Base-by-base conservation (phyloP, 2,329 filamentous ascomycete genomes). In the Colletotrichum tropicicola region DNA sequence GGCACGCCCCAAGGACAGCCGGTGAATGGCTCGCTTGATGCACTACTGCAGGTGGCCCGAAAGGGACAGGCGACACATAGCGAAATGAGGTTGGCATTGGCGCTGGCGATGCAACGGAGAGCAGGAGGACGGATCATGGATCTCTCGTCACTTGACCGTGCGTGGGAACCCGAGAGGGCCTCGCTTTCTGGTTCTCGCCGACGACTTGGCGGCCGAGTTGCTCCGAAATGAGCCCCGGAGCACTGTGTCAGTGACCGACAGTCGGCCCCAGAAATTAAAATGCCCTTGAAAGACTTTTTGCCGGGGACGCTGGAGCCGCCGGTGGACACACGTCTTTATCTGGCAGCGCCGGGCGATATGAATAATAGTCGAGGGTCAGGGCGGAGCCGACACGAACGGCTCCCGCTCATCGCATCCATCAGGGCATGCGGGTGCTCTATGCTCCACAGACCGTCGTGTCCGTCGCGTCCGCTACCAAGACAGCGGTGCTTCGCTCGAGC, bases 231-330 rank as follows among this genome's bases (percentile, higher is more conserved):
- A 65, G 49, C 21, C 44, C 49, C 37, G 49, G 49, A 60, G 37
- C 37, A 19, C 28, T 62, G 43, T 65, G 57, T 55, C 61, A 61
- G 57, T 65, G 57, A 61, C 61, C 56, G 61, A 65, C 57, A 65
- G 56, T 49, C 61, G 56, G 57, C 48, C 55, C 60, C 60, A 64
- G 41, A 49, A 41, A 41, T 25, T 45, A 12, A 41, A 35, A 56
- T 30, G 57, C 25, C 15, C 28, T 23, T 19, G 12, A 27, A 17
- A n/a, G 12, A 6, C 27, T 30, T 48, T 45, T 65, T 55, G 44
- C 45, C 57, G 51, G 15, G 41, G 37, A 39, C 44, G 57, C 62
- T 56, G 49, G 57, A 65, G 62, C 62, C 62, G 57, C 49, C 49
- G 35, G 44, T 51, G 49, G 44, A 15, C 43, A 51, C 52, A 44